Base-by-base conservation (phyloP, 441 rosid species). In the Eruca vesicaria region DNA sequence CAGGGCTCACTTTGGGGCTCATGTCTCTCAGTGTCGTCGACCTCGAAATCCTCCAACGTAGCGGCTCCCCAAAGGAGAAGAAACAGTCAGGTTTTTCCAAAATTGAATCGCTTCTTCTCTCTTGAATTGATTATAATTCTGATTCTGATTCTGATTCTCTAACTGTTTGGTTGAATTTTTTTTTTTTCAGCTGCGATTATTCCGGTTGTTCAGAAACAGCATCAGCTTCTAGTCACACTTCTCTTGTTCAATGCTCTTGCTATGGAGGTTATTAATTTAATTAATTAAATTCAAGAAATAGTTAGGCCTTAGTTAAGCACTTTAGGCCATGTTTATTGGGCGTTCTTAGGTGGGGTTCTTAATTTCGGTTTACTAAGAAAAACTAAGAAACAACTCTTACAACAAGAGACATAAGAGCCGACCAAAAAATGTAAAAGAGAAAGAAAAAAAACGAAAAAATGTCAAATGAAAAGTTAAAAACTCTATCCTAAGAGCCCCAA, bases 161-260 rank as follows among this genome's bases (percentile, higher is more conserved):
- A 2, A 16, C 4, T 59, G 66, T 59, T 41, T 41, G 45, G 7
- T 68, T 67, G 33, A 26, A 8, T 9, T 57, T 69, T 48, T 16
- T 45, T 15, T 45, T 2, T 45, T 19, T 21, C 79, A 96, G 99
- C 97, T 76, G 78, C 83, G 2, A 91, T 96, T 77, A 78, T 90
- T 35, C 98, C 98, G 1, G 97, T 95, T 71, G 97, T 93, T 74
- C 90, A 95, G 66, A 95, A 91, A 81, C 98, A 95, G 83, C 99
- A 96, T 69, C 98, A 91, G 81, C 98, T 95, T 78, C 82, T 95
- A 7, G 99, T 95, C 65, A 95, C 99, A 9, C 73, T 95, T 82
- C 95, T 96, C 18, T 76, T 96, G 7, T 93, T 94, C 77, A 96
- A 96, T 85, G 99, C 99, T 1, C 84, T 76, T 53, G 48, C 98